phyloP scores from a whole-genome alignment of 1,284 basidiomycete species.

The Phylloboletellus chloephorus region DNA sequence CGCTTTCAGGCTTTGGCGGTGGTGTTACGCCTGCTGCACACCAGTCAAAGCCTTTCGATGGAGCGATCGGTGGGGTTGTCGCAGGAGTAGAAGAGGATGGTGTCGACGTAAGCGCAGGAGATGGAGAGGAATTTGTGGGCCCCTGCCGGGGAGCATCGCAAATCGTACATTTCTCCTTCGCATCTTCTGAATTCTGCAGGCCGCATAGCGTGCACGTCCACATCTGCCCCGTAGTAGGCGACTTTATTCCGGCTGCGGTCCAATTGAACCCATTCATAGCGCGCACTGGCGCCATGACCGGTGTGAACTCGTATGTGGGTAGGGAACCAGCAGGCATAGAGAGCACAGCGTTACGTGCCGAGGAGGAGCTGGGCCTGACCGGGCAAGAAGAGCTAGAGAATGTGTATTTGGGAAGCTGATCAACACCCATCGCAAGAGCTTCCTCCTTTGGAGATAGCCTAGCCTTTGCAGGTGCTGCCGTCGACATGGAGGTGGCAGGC shows the following conservation, averaged over 20 bases:
- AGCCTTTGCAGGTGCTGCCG: conserved; percentile 3
- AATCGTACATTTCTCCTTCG: conserved; percentile 44
- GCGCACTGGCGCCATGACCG: conserved; percentile 22
- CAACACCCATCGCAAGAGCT: conserved; percentile 27
- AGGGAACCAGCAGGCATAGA: conserved; percentile 31
- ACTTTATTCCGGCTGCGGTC: conserved; percentile 38
- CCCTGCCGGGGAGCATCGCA: conserved; percentile 42
- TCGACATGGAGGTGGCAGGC: conserved; percentile 1
- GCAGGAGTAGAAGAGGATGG: background rate
- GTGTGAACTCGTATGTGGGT: conserved; percentile 41
- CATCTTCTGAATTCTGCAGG: conserved; percentile 41
- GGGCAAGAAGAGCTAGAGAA: conserved; percentile 28
- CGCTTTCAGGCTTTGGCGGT: conserved; percentile 30
- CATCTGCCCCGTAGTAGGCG: conserved; percentile 21
- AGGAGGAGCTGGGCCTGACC: conserved; percentile 33
- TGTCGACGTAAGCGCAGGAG: conserved; percentile 7
- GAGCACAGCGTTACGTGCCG: conserved; percentile 34
- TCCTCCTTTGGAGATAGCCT: conserved; percentile 30
- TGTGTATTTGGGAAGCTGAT: conserved; percentile 29
- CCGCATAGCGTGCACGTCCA: conserved; percentile 48
- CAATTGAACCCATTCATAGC: conserved; percentile 37
- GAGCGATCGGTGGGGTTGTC: conserved; percentile 7
- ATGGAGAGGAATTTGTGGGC: conserved; percentile 12
- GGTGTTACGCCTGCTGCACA: conserved; percentile 45
- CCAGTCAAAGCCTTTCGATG: conserved; percentile 45